Evolutionary conservation across 129 eudicot species (phyloP).

Genomic region (Lonicera japonica): DNA sequence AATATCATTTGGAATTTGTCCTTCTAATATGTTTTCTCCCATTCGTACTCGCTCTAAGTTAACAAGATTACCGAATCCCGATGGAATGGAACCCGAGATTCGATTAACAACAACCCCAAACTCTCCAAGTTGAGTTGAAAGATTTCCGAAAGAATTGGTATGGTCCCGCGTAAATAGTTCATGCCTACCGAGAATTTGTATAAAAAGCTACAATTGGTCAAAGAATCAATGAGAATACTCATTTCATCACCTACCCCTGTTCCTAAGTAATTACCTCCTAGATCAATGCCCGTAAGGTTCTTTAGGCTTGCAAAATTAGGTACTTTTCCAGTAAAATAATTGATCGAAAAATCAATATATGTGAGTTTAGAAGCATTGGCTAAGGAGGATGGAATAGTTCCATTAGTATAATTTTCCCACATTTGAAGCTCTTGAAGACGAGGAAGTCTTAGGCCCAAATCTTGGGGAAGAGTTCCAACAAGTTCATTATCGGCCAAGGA

Average conservation of each 20-base stretch:
- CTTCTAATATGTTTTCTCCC: background rate
- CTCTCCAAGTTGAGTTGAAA: background rate
- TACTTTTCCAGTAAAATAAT: constrained; percentile 19
- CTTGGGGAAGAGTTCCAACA: constrained; percentile 20
- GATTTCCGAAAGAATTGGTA: constrained; percentile 5
- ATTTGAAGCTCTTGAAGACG: constrained; percentile 11
- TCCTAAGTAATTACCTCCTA: background rate
- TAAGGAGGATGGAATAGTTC: constrained; percentile 19
- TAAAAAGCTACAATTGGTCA: constrained; percentile 3
- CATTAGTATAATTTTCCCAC: constrained; percentile 8
- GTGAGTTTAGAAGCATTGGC: constrained; percentile 14
- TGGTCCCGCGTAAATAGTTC: background rate
- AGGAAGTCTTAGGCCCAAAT: constrained; percentile 16
- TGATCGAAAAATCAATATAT: background rate
- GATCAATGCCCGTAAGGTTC: background rate
- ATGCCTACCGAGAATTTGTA: background rate
- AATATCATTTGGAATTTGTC: background rate
- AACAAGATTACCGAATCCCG: background rate
- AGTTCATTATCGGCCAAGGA: constrained; percentile 17
- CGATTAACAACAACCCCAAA: background rate
- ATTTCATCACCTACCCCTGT: background rate
- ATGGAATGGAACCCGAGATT: background rate
- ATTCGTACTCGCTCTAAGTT: background rate
- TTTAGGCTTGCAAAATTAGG: background rate
- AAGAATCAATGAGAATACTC: background rate